Percentiles rank a stretch among this genome's conserved stretches.
Conservation (phyloP, 1,284 basidiomycete genomes). For the Earliella scabrosa region DNA sequence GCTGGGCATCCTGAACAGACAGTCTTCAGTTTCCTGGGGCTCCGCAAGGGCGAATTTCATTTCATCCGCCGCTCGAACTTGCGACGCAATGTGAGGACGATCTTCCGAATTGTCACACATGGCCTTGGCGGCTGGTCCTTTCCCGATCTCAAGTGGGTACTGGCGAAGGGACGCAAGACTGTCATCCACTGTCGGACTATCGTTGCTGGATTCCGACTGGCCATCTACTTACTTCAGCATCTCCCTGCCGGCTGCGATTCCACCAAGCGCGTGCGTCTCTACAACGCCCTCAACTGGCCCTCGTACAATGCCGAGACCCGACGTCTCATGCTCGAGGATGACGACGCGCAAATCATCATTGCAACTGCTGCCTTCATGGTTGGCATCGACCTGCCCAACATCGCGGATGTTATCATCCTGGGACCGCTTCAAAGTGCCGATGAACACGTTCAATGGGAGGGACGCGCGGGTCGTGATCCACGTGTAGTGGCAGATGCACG, state of each 20-base stretch:
- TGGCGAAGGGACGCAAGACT: neutral
- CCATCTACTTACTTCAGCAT: neutral
- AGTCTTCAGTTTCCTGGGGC: slow-evolving; percentile 16
- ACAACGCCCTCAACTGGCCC: neutral
- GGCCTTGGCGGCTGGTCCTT: neutral
- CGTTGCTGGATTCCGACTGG: neutral
- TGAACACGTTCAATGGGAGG: slow-evolving; percentile 3
- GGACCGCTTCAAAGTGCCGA: neutral
- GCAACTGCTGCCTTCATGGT: neutral
- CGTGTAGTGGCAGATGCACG: no score
- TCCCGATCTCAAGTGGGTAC: neutral
- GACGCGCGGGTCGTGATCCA: slow-evolving; percentile 2
- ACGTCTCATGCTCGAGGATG: neutral
- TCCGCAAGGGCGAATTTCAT: slow-evolving; percentile 11
- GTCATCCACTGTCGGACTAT: neutral
- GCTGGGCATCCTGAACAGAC: neutral
- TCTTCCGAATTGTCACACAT: slow-evolving; percentile 9
- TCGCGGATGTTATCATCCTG: neutral
- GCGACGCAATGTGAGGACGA: slow-evolving; percentile 8
- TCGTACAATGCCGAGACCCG: neutral
- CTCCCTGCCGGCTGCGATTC: neutral
- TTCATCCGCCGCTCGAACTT: slow-evolving; percentile 22
- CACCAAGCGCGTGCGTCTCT: neutral
- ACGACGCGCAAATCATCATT: neutral
- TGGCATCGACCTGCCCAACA: neutral